These are phyloP conservation scores for Quercus rubra DNA, from an alignment of 306 rosid genomes.

Conservation along the genomic window DNA sequence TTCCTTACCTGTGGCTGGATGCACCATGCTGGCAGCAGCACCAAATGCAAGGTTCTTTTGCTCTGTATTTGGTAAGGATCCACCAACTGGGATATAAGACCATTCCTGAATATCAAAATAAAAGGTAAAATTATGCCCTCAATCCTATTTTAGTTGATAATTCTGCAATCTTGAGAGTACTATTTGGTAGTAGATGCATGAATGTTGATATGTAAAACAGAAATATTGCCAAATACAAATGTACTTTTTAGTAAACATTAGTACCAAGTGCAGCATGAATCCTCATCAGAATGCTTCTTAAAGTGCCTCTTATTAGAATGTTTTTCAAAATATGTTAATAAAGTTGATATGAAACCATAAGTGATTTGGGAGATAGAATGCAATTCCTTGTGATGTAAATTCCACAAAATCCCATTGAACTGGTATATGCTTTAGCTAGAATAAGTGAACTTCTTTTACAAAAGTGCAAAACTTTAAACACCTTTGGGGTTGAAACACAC, in stretches of 20 bases:
- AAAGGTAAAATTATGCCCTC: conserved; percentile 7
- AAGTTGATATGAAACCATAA: neutral
- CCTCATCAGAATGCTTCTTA: neutral
- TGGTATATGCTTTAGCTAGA: neutral
- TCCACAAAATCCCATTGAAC: neutral
- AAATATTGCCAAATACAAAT: neutral
- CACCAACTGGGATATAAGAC: conserved; percentile 99
- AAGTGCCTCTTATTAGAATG: neutral
- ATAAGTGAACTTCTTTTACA: neutral
- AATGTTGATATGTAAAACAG: neutral
- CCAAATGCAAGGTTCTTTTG: conserved; percentile 98
- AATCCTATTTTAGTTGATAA: conserved; percentile 11
- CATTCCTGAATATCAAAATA: conserved; percentile 60
- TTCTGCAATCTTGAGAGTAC: conserved; percentile 1
- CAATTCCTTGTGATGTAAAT: neutral
- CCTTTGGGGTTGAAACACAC: neutral
- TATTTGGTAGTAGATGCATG: neutral
- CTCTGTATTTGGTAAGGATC: conserved; percentile 92
- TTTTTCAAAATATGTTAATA: neutral
- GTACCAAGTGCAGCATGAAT: neutral
- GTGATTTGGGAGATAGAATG: neutral
- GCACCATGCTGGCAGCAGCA: conserved; percentile 99
- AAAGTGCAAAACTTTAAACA: neutral
- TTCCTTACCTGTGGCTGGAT: conserved; percentile 89
- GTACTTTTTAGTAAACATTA: neutral